These are phyloP conservation scores for Chrysanthemum makinoi DNA, from an alignment of 129 eudicot genomes.

Conservation along the genomic window DNA sequence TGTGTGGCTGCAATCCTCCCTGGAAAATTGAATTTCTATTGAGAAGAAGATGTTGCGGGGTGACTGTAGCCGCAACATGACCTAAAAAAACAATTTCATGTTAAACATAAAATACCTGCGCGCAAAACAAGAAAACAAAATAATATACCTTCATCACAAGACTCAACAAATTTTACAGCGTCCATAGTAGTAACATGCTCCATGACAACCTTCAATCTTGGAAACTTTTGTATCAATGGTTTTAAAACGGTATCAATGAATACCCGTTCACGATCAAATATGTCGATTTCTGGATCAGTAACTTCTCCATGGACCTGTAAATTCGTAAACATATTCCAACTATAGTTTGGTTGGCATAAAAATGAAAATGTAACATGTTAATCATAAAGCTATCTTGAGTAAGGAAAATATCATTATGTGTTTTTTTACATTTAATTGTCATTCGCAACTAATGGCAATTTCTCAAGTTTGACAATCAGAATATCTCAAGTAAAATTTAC, in stretches of 20 bases:
- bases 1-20: conserved; percentile 97
- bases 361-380: background rate
- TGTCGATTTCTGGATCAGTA: conserved; percentile 72
- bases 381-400: background rate
- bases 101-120: background rate
- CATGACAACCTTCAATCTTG: conserved; percentile 86
- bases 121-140: background rate
- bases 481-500: background rate
- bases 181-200: conserved; percentile 95
- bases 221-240: conserved; percentile 72
- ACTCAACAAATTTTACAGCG: conserved; percentile 82
- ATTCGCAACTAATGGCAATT: background rate
- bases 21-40: conserved; percentile 93
- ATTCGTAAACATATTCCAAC: background rate
- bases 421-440: background rate
- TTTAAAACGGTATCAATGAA: conserved; percentile 73
- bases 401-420: background rate
- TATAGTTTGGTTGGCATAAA: background rate
- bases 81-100: conserved; percentile 40
- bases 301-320: conserved; percentile 97
- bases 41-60: conserved; percentile 91
- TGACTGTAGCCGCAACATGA: conserved; percentile 86
- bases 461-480: background rate
- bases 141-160: conserved; percentile 69
- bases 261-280: conserved; percentile 93